Evolutionary conservation across 306 rosid genomes (phyloP), one percentile per base, ranked within the genome.

Genomic region (Vachellia collinsii): DNA sequence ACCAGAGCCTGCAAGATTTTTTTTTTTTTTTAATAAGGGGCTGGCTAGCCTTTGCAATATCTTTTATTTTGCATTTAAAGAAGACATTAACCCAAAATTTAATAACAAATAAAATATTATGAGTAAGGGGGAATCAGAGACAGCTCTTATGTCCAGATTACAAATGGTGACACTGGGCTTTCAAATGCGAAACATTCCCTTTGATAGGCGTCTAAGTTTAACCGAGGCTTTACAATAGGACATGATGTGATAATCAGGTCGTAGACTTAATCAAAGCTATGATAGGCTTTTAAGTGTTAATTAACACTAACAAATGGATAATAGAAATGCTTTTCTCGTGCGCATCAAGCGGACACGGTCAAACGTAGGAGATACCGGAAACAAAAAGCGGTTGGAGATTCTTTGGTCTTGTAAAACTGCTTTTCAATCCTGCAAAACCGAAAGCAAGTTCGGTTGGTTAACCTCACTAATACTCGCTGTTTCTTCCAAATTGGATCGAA

Each of bases 131-230:
- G 34, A 29, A 29, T 29, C 34, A 29, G 2, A 29, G 34, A 29
- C 2, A 29, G 34, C 34, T 29, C 34, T 29, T 29, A 29, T 29
- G 34, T 29, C 34, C 34, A 29, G 34, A 29, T 34, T 41, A 48
- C 48, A 74, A 77, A 69, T 8, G 78, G 75, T 47, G 64, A 41
- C 22, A 47, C n/a, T 62, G 43, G 46, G 23, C 79, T 43, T 58
- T 54, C 58, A 78, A 80, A 25, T 72, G 41, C 70, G 63, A 66
- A 65, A 85, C 89, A 83, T 80, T 87, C 88, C 46, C 69, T 54
- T 46, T 53, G 56, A 74, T 37, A 54, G 50, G 1, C 63, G 25
- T 20, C 34, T 3, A 56, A n/a, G 25, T 6, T 22, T 17, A 54
- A n/a, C 66, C 14, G 37, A 39, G 43, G 23, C 77, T 46, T 29